Base-by-base conservation (phyloP, 441 rosid species). In the Gossypium lobatum region DNA sequence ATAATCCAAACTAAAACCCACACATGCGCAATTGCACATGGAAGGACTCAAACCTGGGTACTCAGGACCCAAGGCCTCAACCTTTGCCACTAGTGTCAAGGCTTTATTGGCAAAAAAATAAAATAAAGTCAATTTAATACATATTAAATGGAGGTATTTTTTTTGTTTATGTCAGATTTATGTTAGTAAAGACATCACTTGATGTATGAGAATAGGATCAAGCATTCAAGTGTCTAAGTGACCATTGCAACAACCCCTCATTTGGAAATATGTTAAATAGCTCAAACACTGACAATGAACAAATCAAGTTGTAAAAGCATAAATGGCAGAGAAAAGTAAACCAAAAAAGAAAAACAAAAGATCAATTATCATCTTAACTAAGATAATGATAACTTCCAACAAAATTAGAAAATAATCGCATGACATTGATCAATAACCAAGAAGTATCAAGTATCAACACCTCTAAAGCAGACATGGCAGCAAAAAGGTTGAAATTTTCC, bases 401-500 rank as follows among this genome's bases (percentile, higher is more conserved):
- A 58, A 8, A 55, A 70, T 13, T 11, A 64, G 46, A 60, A 70
- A 18, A 57, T 46, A 70, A 60, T 31, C 16, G 46, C 28, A 50
- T 9, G 63, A 28, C 62, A 17, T 58, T 50, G 31, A 71, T 75
- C 14, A 70, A 62, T 21, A 67, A 67, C 2, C 72, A 69, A 69
- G 6, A 69, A 69, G n/a, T 9, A 18, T 66, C 68, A 83, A 65
- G n/a, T 14, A 18, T 66, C 70, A 83, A 68, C 76, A 95, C 99
- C 99, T 95, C 99, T 71, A 95, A 82, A 23, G 99, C 99, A 82
- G 99, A 91, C 99, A 91, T 95, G 39, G 99, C 99, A 45, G 99
- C 98, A 77, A 84, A 93, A 78, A 95, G 98, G 86, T 95, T 91
- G 78, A 95, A 95, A 82, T 95, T 95, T 52, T 95, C 93, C 74